phyloP scores from a whole-genome alignment of 192 early-diverging fungal species.

The Umbelopsis sp. region DNA sequence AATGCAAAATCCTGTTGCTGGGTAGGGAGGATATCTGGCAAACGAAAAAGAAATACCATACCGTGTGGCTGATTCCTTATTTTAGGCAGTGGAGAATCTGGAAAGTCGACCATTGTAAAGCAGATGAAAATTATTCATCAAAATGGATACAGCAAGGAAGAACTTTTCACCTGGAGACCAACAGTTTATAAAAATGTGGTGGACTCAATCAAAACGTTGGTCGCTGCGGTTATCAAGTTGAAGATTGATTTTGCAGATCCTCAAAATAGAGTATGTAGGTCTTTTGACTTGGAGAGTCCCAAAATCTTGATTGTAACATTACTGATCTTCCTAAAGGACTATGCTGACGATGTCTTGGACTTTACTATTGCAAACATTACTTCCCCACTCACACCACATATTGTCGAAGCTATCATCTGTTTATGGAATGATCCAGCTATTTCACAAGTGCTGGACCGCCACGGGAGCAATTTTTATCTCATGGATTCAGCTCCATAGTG shows the following conservation, averaged over 20 bases:
- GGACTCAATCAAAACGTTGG: conserved; percentile 79
- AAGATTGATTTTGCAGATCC: conserved; percentile 52
- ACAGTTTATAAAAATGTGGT: conserved; percentile 87
- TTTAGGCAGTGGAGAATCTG: conserved; percentile 84
- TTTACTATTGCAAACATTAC: conserved; percentile 58
- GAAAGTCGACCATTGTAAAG: conserved; percentile 96
- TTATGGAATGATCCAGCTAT: conserved; percentile 70
- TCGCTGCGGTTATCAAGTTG: conserved; percentile 69
- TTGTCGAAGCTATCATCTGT: conserved; percentile 66
- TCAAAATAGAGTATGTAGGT: conserved; percentile 45
- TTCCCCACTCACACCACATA: conserved; percentile 61
- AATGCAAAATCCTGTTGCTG: conserved; percentile 76
- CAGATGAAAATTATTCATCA: conserved; percentile 99
- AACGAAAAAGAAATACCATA: neutral
- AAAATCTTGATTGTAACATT: neutral
- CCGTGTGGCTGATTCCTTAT: neutral
- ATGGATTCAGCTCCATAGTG: conserved; percentile 90
- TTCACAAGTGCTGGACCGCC: conserved; percentile 55
- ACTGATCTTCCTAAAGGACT: neutral
- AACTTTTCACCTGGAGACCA: conserved; percentile 71
- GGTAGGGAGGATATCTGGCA: conserved; percentile 43
- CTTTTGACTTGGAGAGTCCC: too few species aligned
- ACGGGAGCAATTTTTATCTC: conserved; percentile 72
- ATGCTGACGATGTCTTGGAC: conserved; percentile 36
- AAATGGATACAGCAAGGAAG: conserved; percentile 86